A percentile compares a stretch with the other conserved stretches of the same genome.
Evolutionary conservation across 495 filamentous ascomycete species (phyloP).

Genomic region (Antarctomyces pellizariae): DNA sequence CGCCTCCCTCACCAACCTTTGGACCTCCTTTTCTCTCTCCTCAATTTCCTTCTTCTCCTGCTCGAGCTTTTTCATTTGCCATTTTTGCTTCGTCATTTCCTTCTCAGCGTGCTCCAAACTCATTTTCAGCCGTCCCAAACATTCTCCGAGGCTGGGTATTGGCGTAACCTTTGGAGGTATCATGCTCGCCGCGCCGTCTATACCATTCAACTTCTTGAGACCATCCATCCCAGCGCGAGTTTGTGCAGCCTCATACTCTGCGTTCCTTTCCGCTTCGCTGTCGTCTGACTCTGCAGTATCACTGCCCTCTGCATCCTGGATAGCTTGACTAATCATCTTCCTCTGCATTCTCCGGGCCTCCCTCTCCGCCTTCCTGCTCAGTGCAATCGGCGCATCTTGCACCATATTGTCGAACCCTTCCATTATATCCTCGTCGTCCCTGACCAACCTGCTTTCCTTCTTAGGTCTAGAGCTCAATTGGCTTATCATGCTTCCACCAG

Average conservation of each 20-base stretch:
- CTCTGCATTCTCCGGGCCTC: conserved; percentile 42
- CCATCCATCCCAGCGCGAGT: conserved; percentile 58
- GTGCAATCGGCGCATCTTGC: conserved; percentile 55
- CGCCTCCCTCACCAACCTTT: conserved; percentile 57
- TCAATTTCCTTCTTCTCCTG: conserved; percentile 46
- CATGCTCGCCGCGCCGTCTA: conserved; percentile 1
- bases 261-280: conserved; percentile 54
- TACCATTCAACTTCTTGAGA: conserved; percentile 18
- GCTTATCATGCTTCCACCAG: too few species aligned
- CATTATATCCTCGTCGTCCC: conserved; percentile 80
- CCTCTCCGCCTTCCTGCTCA: conserved; percentile 62
- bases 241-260: conserved; percentile 77
- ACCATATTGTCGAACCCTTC: conserved; percentile 90
- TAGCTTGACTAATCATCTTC: conserved; percentile 62
- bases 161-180: conserved; percentile 32
- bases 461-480: conserved; percentile 23
- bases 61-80: conserved; percentile 34
- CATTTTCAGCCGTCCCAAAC: conserved; percentile 24
- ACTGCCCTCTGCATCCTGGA: conserved; percentile 49
- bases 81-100: conserved; percentile 25
- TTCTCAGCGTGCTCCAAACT: conserved; percentile 31
- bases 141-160: conserved; percentile 26
- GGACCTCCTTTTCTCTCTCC: conserved; percentile 58
- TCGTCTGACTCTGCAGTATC: conserved; percentile 41
- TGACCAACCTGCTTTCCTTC: conserved; percentile 51